Conservation (phyloP, 73 alveolate species). For the Tetrahymena elliotti region DNA sequence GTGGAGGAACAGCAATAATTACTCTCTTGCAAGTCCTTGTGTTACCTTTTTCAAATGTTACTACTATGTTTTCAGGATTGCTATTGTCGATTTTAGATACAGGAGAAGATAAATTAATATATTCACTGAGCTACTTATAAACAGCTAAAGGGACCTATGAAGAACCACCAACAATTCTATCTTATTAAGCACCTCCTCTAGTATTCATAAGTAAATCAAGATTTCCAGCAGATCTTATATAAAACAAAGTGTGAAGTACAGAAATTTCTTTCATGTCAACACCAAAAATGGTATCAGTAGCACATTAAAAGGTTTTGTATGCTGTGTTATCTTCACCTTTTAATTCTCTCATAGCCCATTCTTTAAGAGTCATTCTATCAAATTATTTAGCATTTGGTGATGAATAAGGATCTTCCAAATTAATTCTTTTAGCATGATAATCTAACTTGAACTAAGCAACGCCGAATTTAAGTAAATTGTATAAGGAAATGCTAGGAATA, state of each 20-base stretch:
- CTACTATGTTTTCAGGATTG: neutral
- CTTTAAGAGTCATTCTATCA: neutral
- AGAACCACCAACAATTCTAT: neutral
- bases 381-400: neutral
- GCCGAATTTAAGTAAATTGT: neutral
- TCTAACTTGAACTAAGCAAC: neutral
- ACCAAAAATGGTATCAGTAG: neutral
- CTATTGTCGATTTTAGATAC: neutral
- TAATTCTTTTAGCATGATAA: neutral
- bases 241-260: neutral
- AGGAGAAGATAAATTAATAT: neutral
- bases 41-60: neutral
- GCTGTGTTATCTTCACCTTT: neutral
- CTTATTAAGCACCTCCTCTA: neutral
- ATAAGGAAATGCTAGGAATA: neutral
- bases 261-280: neutral
- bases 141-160: neutral
- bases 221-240: neutral
- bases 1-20: neutral
- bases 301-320: neutral
- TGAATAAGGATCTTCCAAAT: neutral
- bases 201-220: neutral
- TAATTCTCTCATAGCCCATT: neutral
- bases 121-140: neutral
- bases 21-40: neutral